A percentile compares a stretch with the other conserved stretches of the same genome.
Evolutionary conservation across 2,329 filamentous ascomycete species (phyloP).

Genomic region (Xylariaceae sp.): DNA sequence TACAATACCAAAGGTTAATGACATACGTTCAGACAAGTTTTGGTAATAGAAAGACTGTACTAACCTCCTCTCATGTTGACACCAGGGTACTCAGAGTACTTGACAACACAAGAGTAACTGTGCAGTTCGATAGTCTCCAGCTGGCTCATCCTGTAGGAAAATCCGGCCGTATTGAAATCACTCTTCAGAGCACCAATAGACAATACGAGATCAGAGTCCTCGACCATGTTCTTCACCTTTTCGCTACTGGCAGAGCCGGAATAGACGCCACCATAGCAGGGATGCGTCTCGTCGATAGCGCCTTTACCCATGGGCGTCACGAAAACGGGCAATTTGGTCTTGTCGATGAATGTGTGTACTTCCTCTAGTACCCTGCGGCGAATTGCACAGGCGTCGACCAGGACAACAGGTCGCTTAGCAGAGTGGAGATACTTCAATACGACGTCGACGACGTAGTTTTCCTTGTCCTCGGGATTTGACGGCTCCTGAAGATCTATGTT

Average conservation of each 20-base stretch:
- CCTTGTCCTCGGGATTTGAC: slow-evolving; percentile 65
- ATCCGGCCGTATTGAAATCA: slow-evolving; percentile 81
- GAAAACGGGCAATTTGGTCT: slow-evolving; percentile 75
- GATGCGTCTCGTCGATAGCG: slow-evolving; percentile 71
- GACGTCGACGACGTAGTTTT: slow-evolving; percentile 80
- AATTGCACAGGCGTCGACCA: slow-evolving; percentile 81
- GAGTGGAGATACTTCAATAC: slow-evolving; percentile 70
- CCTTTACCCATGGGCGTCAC: slow-evolving; percentile 91
- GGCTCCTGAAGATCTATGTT: slow-evolving; percentile 66
- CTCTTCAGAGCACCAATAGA: slow-evolving; percentile 65
- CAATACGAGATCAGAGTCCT: slow-evolving; percentile 68
- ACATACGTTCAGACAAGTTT: no score
- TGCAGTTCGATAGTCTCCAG: slow-evolving; percentile 81
- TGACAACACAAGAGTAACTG: slow-evolving; percentile 68
- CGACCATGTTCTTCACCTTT: slow-evolving; percentile 61
- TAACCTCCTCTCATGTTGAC: slow-evolving; percentile 66
- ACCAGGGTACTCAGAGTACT: slow-evolving; percentile 75
- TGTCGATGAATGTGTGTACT: slow-evolving; percentile 68
- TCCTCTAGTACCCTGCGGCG: slow-evolving; percentile 72
- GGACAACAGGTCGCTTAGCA: slow-evolving; percentile 72
- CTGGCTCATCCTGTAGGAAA: slow-evolving; percentile 74
- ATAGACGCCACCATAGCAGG: slow-evolving; percentile 82
- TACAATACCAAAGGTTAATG: no score
- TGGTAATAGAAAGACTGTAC: no score
- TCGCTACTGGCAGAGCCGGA: slow-evolving; percentile 72